These are phyloP conservation scores for Porcisia hertigi DNA, from an alignment of 208 protist genomes.

Conservation along the genomic window DNA sequence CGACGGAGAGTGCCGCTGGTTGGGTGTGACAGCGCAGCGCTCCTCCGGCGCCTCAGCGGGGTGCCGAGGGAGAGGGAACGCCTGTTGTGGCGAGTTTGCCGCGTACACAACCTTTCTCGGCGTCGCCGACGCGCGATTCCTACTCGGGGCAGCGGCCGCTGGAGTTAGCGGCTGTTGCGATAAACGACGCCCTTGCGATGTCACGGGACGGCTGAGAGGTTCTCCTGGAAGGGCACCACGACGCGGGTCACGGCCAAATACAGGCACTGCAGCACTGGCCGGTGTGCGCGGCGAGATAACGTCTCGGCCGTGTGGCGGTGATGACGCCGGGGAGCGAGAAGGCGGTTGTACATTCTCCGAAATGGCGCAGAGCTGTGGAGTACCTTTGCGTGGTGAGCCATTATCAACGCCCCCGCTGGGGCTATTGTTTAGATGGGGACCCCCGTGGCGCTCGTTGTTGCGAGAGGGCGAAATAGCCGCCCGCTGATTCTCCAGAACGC, in stretches of 20 bases:
- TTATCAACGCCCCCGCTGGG: background rate
- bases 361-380: slow-evolving; percentile 10
- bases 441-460: slow-evolving; percentile 23
- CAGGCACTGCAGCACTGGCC: slow-evolving; percentile 4
- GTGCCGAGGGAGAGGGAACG: slow-evolving; percentile 1
- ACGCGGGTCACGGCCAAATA: slow-evolving; percentile 30
- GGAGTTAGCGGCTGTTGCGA: slow-evolving; percentile 3
- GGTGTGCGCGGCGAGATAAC: slow-evolving; percentile 13
- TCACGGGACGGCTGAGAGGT: slow-evolving; percentile 17
- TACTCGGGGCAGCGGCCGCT: slow-evolving; percentile 6
- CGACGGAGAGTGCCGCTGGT: slow-evolving; percentile 13
- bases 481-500: slow-evolving; percentile 68
- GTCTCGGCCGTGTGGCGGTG: slow-evolving; percentile 6
- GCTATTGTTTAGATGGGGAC: slow-evolving; percentile 10
- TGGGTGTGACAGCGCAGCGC: slow-evolving; percentile 1
- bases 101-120: slow-evolving; percentile 25
- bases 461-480: slow-evolving; percentile 27
- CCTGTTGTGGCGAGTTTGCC: slow-evolving; percentile 30
- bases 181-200: slow-evolving; percentile 12
- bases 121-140: background rate
- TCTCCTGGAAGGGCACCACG: slow-evolving; percentile 9
- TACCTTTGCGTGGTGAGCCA: slow-evolving; percentile 9
- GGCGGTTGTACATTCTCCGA: slow-evolving; percentile 10
- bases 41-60: slow-evolving; percentile 1
- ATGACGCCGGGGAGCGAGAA: slow-evolving; percentile 11